Percentiles rank a stretch among this genome's conserved stretches.
Conservation (phyloP, 1,139 yeast species). For the Sugiyamaella paludigena region DNA sequence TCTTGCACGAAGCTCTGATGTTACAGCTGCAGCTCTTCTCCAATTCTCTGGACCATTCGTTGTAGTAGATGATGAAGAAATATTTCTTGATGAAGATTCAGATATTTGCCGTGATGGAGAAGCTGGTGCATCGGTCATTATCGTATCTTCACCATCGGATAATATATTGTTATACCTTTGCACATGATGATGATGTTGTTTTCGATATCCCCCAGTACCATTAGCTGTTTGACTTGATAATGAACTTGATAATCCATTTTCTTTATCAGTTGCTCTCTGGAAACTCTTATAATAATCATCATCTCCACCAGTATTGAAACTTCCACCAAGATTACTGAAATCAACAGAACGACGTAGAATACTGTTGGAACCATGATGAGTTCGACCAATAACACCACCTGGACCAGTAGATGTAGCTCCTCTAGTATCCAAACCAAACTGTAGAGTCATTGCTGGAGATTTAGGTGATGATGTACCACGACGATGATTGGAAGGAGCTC, state of each 20-base stretch:
- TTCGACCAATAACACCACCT: conserved; percentile 1
- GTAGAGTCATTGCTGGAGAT: conserved; percentile 24
- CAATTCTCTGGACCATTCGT: conserved; percentile 53
- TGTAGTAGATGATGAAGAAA: conserved; percentile 8
- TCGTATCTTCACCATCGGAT: conserved; percentile 5
- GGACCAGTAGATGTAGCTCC: conserved; percentile 4
- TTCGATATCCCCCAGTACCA: too few species aligned
- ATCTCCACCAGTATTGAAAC: conserved; percentile 1
- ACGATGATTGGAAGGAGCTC: conserved; percentile 5
- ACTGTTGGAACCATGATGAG: conserved; percentile 8
- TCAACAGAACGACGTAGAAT: conserved; percentile 25
- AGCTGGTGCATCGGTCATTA: conserved; percentile 5
- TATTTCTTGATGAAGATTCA: not conserved
- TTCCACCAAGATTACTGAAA: conserved; percentile 14
- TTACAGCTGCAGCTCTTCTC: conserved; percentile 88
- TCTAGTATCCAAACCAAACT: conserved; percentile 24
- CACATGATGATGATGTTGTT: not conserved
- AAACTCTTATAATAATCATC: conserved; percentile 15
- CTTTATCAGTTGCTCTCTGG: conserved; percentile 8
- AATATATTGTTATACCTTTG: too few species aligned
- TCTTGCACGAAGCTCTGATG: conserved; percentile 78
- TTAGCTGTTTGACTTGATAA: too few species aligned
- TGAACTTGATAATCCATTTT: conserved; percentile 7
- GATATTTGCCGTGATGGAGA: conserved; percentile 11
- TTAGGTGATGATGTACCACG: conserved; percentile 20